Evolutionary conservation across 1,284 basidiomycete genomes (phyloP), one percentile per base, ranked within the genome.

Genomic region (Marasmius tenuissimus): DNA sequence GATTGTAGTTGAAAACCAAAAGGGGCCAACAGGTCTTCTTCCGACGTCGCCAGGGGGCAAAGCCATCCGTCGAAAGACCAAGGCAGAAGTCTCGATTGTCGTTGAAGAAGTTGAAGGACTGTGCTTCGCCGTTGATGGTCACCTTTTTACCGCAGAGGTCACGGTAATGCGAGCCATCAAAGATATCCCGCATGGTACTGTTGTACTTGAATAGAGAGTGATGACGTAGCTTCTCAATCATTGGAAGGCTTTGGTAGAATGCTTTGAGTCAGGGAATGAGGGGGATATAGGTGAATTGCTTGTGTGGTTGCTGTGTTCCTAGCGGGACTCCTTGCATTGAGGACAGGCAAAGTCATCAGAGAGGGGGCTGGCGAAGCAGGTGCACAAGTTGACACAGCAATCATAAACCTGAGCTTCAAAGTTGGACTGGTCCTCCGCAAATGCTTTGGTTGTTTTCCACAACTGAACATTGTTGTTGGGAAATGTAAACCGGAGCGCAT

Each of bases 1-100:
- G 69, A 58, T 67, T 78, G 59, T 75, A 73, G 62, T 73, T 73
- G 63, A 72, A 70, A 5, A 73, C 50, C 54, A 77, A 69, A 3
- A 77, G 61, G 1, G 75, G 76, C 76, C 76, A 76, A 9, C 68
- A 65, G 0, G 72, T 74, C 16, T 66, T 60, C 11, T 63, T 70
- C 0, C 67, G 63, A 3, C 64, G 59, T 9, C 65, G 59, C 59
- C 71, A 75, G 8, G 74, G 73, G 12, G 65, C 20, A 54, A 52
- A 45, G 62, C 71, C 71, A 60, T 72, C 69, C 16, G 67, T 65
- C 1, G 66, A 68, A 9, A 70, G 51, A 9, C 67, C 69, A 11
- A 71, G 65, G n/a, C 69, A 65, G 27, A 71, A 63, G 48, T 72
- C 67, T n/a, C 63, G 56, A 11, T 18, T 5, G 20, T 55, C 33